These are phyloP conservation scores for Stagonosporopsis rhizophila DNA, from an alignment of 2,329 filamentous ascomycete species.

Conservation along the genomic window DNA sequence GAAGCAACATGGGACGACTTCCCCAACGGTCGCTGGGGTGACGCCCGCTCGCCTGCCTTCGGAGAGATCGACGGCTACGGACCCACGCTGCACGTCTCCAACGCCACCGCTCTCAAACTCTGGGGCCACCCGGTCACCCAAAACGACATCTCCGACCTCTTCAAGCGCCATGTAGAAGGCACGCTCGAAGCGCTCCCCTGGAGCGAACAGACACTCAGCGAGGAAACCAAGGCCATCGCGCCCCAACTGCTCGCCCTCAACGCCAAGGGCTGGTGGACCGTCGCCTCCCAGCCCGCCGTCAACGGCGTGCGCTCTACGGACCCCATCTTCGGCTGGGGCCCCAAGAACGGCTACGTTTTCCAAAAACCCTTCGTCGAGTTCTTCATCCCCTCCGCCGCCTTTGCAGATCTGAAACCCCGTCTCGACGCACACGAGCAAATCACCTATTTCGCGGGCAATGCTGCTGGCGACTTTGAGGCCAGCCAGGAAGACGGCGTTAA, in stretches of 20 bases:
- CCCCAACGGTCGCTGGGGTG: constrained; percentile 94
- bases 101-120: constrained; percentile 79
- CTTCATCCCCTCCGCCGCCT: constrained; percentile 80
- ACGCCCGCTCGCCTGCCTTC: constrained; percentile 84
- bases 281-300: constrained; percentile 92
- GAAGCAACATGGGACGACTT: constrained; percentile 99
- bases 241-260: constrained; percentile 78
- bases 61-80: constrained; percentile 98
- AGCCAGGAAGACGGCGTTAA: constrained; percentile 75
- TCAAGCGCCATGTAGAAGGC: constrained; percentile 81
- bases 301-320: constrained; percentile 82
- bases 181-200: constrained; percentile 84
- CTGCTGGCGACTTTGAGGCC: constrained; percentile 76
- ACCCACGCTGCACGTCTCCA: constrained; percentile 89
- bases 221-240: constrained; percentile 84
- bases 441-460: constrained; percentile 88
- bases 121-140: constrained; percentile 80
- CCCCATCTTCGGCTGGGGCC: constrained; percentile 89
- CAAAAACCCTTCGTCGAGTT: constrained; percentile 99
- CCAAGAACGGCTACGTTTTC: constrained; percentile 90
- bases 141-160: constrained; percentile 79
- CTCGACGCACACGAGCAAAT: constrained; percentile 73
- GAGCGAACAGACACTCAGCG: constrained; percentile 86
- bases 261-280: constrained; percentile 89
- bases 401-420: constrained; percentile 68